Evolutionary conservation across 2,329 filamentous ascomycete genomes (phyloP).

Genomic region (Ophiocordyceps australis): DNA sequence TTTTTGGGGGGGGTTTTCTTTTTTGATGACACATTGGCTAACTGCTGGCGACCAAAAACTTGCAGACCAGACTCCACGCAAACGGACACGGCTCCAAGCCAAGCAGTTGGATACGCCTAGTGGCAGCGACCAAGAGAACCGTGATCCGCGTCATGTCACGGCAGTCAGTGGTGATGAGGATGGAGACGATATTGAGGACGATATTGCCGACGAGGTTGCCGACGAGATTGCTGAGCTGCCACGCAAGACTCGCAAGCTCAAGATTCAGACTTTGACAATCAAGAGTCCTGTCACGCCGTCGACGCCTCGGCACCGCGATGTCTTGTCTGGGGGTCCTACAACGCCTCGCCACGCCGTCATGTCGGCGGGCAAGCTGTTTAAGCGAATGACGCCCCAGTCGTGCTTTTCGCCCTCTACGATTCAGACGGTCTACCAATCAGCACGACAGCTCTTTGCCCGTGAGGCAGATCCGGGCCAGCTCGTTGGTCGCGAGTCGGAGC

Average conservation of each 20-base stretch:
- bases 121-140: conserved; percentile 45
- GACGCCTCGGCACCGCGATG: conserved; percentile 67
- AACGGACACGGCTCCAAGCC: conserved; percentile 26
- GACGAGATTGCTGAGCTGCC: conserved; percentile 15
- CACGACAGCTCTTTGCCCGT: conserved; percentile 72
- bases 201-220: conserved; percentile 26
- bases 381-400: conserved; percentile 62
- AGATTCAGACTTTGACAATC: conserved; percentile 7
- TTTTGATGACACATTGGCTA: too few species aligned
- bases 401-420: conserved; percentile 49
- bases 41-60: too few species aligned
- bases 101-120: conserved; percentile 20
- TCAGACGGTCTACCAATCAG: conserved; percentile 70
- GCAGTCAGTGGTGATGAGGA: too few species aligned
- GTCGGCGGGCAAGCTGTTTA: conserved; percentile 55
- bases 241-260: conserved; percentile 9
- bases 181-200: conserved; percentile 18
- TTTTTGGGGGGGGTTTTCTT: too few species aligned
- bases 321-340: conserved; percentile 47
- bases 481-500: conserved; percentile 57
- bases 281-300: conserved; percentile 46
- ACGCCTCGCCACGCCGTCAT: conserved; percentile 77
- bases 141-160: conserved; percentile 22
- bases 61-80: conserved; percentile 23
- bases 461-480: conserved; percentile 58